Evolutionary conservation across 2,329 filamentous ascomycete species (phyloP).

Genomic region (Aspergillus pseudoviridinutans): DNA sequence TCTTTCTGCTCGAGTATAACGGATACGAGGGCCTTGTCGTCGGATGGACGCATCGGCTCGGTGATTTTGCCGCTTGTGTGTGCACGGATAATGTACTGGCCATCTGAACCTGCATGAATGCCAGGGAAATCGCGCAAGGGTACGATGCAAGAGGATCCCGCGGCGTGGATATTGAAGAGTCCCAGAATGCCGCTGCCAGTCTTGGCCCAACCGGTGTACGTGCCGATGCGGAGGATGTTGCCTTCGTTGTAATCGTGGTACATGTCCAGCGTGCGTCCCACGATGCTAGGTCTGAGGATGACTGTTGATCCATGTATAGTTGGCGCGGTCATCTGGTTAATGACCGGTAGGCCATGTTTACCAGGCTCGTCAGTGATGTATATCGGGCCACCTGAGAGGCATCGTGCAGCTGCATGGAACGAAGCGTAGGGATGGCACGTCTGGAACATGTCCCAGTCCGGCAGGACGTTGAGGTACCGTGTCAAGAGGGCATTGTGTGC

Average conservation of each 20-base stretch:
- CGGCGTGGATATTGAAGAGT: conserved; percentile 73
- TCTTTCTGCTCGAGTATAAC: conserved; percentile 61
- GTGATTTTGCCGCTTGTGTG: conserved; percentile 63
- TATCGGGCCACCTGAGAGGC: conserved; percentile 84
- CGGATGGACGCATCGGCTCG: conserved; percentile 32
- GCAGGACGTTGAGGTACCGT: conserved; percentile 78
- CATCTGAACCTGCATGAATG: conserved; percentile 46
- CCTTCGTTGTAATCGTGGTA: conserved; percentile 75
- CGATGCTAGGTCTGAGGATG: conserved; percentile 71
- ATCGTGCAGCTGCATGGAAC: conserved; percentile 87
- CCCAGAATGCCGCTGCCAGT: conserved; percentile 75
- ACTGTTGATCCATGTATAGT: conserved; percentile 70
- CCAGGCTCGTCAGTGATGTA: conserved; percentile 92
- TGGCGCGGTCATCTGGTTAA: conserved; percentile 74
- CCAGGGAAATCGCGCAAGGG: conserved; percentile 71
- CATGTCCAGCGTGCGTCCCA: conserved; percentile 68
- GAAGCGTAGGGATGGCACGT: conserved; percentile 65
- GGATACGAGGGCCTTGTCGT: conserved; percentile 50
- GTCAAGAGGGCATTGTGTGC: conserved; percentile 83
- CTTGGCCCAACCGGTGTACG: conserved; percentile 65
- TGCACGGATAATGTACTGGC: conserved; percentile 67
- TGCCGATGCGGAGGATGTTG: conserved; percentile 70
- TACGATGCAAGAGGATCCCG: conserved; percentile 64
- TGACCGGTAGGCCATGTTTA: conserved; percentile 69
- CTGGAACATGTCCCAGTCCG: conserved; percentile 78